Percentiles rank a stretch among this genome's conserved stretches.
Conservation (phyloP, 139 green algal species). For the Penium margaritaceum region DNA sequence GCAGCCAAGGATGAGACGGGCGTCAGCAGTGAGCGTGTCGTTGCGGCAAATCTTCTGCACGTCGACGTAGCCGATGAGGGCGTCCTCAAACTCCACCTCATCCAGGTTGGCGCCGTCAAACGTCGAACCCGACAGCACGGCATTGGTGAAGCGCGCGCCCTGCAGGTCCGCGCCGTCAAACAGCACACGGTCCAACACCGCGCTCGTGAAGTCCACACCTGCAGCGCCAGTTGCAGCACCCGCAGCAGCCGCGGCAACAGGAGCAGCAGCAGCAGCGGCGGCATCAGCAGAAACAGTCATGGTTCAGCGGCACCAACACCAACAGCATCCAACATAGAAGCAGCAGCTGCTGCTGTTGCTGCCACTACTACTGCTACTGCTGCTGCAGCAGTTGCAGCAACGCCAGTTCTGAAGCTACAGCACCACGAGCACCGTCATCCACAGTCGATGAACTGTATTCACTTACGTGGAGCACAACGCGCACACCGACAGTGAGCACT, state of each 20-base stretch:
- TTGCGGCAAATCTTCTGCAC: slow-evolving; percentile 31
- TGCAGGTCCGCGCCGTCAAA: slow-evolving; percentile 68
- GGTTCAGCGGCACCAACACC: neutral
- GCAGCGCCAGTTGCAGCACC: neutral
- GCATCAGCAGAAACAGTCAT: neutral
- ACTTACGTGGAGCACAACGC: too few species aligned
- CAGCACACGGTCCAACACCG: slow-evolving; percentile 82
- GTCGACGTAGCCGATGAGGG: slow-evolving; percentile 66
- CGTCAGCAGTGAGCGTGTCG: slow-evolving; percentile 18
- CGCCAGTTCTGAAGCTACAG: too few species aligned
- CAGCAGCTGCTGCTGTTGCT: neutral
- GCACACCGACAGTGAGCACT: too few species aligned
- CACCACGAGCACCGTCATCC: too few species aligned
- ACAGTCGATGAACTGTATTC: too few species aligned
- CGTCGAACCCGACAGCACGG: slow-evolving; percentile 59
- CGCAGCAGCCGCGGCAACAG: neutral
- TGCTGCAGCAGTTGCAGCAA: too few species aligned
- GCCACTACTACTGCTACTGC: neutral
- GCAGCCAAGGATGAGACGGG: slow-evolving; percentile 1
- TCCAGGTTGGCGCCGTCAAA: slow-evolving; percentile 76
- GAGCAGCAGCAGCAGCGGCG: neutral
- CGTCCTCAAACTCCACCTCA: slow-evolving; percentile 78
- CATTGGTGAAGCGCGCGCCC: slow-evolving; percentile 60
- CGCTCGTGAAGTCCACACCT: slow-evolving; percentile 78
- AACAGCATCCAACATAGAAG: neutral